Evolutionary conservation across 1,284 basidiomycete genomes (phyloP).

Genomic region (Malassezia furfur): DNA sequence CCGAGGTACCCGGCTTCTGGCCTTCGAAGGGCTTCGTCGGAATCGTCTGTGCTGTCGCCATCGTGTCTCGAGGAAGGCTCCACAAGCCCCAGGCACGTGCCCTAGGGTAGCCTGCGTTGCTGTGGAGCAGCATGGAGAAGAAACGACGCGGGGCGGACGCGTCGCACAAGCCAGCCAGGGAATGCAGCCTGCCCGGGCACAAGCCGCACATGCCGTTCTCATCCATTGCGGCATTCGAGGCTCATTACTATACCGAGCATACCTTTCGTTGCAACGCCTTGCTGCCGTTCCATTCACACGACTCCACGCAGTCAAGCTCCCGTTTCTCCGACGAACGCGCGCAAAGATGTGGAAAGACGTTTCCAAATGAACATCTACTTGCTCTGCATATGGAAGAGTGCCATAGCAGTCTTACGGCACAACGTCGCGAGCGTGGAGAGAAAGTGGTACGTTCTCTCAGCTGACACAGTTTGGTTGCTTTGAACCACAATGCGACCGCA

Average conservation of each 20-base stretch:
- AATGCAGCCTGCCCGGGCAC: slow-evolving; percentile 53
- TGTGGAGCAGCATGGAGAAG: background rate
- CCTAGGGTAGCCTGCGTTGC: background rate
- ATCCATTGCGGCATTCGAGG: slow-evolving; percentile 61
- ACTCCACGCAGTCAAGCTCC: slow-evolving; percentile 29
- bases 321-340: slow-evolving; percentile 12
- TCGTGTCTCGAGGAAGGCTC: slow-evolving; percentile 11
- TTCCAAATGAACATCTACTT: slow-evolving; percentile 67
- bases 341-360: slow-evolving; percentile 64
- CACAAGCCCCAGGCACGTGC: background rate
- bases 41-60: slow-evolving; percentile 32
- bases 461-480: slow-evolving; percentile 67
- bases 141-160: background rate
- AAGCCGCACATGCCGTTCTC: slow-evolving; percentile 56
- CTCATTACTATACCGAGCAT: slow-evolving; percentile 72
- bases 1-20: slow-evolving; percentile 48
- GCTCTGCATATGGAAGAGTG: slow-evolving; percentile 77
- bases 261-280: slow-evolving; percentile 63
- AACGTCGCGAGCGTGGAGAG: slow-evolving; percentile 69
- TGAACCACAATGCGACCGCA: slow-evolving; percentile 56
- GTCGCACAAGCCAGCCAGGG: background rate
- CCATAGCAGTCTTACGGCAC: slow-evolving; percentile 67
- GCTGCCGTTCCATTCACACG: background rate
- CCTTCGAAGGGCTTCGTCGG: slow-evolving; percentile 45
- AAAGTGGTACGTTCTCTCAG: slow-evolving; percentile 63